A percentile compares a stretch with the other conserved stretches of the same genome.
Evolutionary conservation across 352 stramenopile species (phyloP).

Genomic region (Phytopythium aichiense): DNA sequence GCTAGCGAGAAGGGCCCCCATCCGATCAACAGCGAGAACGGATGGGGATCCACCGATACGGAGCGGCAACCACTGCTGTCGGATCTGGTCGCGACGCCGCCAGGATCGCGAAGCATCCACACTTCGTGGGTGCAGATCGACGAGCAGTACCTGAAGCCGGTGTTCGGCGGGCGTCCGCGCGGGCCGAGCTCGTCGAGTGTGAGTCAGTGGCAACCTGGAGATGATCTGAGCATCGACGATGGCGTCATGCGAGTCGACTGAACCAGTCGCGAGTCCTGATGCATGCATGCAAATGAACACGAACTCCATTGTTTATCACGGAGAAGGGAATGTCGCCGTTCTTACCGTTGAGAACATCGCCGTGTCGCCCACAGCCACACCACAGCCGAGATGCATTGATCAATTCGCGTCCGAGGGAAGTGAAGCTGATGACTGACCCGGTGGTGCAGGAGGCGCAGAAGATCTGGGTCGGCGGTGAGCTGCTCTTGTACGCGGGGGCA

Average conservation of each 20-base stretch:
- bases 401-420: too few relatives aligned
- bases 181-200: constrained; percentile 12
- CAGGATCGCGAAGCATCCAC: constrained; percentile 34
- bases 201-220: constrained; percentile 1
- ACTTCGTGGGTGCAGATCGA: constrained; percentile 55
- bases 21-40: not conserved
- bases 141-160: constrained; percentile 59
- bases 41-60: not conserved
- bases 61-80: not conserved
- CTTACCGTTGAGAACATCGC: not conserved
- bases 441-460: constrained; percentile 15
- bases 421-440: not conserved
- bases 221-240: not conserved
- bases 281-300: too few relatives aligned
- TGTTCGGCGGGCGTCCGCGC: constrained; percentile 55
- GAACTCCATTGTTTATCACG: not conserved
- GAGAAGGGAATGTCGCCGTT: too few relatives aligned
- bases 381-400: too few relatives aligned
- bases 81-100: constrained; percentile 2
- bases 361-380: not conserved
- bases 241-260: not conserved
- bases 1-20: not conserved
- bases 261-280: too few relatives aligned
- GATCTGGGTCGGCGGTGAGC: constrained; percentile 36
- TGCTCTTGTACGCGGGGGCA: constrained; percentile 40